Conservation (phyloP, 1,139 yeast genomes). For the Candida sp. region DNA sequence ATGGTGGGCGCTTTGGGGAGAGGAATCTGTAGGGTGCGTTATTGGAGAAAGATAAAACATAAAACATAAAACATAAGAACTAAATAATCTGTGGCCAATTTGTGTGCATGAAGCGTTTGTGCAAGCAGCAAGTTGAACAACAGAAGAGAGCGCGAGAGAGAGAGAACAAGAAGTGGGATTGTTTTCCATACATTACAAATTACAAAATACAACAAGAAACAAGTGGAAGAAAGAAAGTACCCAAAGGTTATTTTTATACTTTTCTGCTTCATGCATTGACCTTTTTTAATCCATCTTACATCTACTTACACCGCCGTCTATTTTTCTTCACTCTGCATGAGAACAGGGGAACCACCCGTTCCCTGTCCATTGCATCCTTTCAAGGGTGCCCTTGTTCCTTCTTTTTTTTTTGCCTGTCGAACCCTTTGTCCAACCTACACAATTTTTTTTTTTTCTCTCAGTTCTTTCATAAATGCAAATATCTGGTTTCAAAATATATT, state of each 20-base stretch:
- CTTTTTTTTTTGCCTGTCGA: background rate
- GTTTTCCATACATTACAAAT: background rate
- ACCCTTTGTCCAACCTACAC: too few species aligned
- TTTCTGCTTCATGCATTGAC: background rate
- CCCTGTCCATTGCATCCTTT: background rate
- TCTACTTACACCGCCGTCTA: background rate
- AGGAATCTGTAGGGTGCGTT: background rate
- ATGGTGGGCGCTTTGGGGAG: too few species aligned
- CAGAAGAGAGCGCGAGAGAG: too few species aligned
- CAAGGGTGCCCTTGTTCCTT: background rate
- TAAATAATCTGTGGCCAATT: slow-evolving; percentile 1
- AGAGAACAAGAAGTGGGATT: background rate
- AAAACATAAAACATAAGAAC: too few species aligned
- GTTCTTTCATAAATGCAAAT: background rate
- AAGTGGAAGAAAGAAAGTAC: background rate
- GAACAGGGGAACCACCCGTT: background rate
- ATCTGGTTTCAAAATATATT: background rate
- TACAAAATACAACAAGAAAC: background rate
- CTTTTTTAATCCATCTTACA: background rate
- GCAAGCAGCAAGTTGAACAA: too few species aligned
- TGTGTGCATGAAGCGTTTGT: background rate
- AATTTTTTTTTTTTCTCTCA: background rate
- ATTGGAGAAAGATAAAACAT: too few species aligned
- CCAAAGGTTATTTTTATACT: background rate
- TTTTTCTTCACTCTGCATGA: background rate